Conservation (phyloP, 2,329 filamentous ascomycete species). For the Trichoderma hamatum region DNA sequence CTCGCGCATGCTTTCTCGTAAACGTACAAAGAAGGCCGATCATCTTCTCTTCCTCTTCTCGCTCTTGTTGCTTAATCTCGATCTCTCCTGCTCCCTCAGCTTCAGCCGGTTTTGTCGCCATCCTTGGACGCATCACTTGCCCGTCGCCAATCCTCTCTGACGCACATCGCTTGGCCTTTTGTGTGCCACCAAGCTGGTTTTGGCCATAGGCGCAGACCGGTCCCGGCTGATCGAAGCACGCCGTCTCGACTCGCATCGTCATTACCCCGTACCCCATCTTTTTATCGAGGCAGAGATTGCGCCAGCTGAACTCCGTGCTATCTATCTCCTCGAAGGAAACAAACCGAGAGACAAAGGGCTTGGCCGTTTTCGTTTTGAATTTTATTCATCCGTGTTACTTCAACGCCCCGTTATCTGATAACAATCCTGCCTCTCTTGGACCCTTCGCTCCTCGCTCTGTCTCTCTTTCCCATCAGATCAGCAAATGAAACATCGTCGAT, state of each 20-base stretch:
- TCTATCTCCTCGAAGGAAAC: not conserved
- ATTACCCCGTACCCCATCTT: conserved; percentile 17
- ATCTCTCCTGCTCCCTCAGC: not conserved
- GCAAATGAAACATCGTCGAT: conserved; percentile 19
- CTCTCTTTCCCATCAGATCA: not conserved
- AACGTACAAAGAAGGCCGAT: conserved; percentile 17
- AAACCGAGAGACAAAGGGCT: not conserved
- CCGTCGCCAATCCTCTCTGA: not conserved
- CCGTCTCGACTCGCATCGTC: conserved; percentile 14
- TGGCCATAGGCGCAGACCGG: not conserved
- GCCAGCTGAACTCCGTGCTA: not conserved
- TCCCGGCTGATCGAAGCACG: conserved; percentile 3
- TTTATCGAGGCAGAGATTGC: not conserved
- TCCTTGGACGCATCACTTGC: not conserved
- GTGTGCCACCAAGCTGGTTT: not conserved
- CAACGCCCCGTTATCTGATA: not conserved
- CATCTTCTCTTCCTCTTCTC: not conserved
- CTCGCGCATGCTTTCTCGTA: not conserved
- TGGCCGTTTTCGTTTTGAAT: not conserved
- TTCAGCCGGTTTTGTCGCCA: not conserved
- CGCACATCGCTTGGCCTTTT: not conserved
- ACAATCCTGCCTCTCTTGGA: not conserved
- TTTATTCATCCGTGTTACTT: not conserved
- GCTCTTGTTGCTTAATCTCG: not conserved
- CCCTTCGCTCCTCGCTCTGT: not conserved